Evolutionary conservation across 2,329 filamentous ascomycete genomes (phyloP).

Genomic region (Madurella mycetomatis): DNA sequence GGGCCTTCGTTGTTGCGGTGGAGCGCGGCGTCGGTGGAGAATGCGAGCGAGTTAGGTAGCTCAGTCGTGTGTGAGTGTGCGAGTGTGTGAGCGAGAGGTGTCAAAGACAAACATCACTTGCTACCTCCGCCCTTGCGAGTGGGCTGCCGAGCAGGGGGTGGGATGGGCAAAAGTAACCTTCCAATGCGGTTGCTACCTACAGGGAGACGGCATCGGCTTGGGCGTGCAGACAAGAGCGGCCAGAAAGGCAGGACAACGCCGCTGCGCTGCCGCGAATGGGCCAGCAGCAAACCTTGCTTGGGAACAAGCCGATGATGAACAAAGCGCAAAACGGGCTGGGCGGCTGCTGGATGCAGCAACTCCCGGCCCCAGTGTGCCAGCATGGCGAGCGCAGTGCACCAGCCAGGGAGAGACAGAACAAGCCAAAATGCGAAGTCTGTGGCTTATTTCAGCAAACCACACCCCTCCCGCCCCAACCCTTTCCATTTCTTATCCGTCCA

Average conservation of each 20-base stretch:
- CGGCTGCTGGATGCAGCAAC: neutral
- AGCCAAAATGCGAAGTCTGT: neutral
- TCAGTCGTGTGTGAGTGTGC: conserved; percentile 1
- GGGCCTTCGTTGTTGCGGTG: conserved; percentile 10
- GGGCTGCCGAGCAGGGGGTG: neutral
- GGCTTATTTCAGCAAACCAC: neutral
- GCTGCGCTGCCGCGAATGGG: neutral
- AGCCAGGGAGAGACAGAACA: neutral
- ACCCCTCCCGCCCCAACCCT: neutral
- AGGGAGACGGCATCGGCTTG: neutral
- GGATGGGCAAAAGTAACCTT: neutral
- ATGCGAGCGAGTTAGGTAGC: conserved; percentile 3
- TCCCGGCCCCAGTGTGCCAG: neutral
- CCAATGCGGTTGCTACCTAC: neutral
- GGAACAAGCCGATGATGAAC: neutral
- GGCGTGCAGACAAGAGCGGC: neutral
- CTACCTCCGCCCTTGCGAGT: neutral
- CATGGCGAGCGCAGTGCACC: neutral
- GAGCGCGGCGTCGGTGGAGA: conserved; percentile 13
- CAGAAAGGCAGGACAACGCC: neutral
- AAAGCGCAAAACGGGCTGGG: neutral
- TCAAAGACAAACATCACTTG: conserved; percentile 1
- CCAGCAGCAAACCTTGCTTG: neutral
- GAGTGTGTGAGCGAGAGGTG: conserved; percentile 1
- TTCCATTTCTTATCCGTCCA: neutral